Evolutionary conservation across 1,284 basidiomycete species (phyloP).

Genomic region (Polyporus tsugae): DNA sequence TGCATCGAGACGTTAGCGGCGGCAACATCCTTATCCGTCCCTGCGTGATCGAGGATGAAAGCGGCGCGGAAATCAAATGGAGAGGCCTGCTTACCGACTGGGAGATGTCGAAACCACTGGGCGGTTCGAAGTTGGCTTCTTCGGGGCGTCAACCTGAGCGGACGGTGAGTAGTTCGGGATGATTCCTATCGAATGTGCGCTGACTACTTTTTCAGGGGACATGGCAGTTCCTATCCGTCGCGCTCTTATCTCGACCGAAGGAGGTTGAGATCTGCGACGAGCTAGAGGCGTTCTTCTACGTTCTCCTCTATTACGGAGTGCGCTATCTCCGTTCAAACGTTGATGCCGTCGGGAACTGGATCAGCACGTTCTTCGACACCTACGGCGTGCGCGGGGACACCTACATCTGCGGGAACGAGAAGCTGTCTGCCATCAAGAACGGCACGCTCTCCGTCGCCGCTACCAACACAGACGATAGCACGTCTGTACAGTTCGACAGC

Average conservation of each 20-base stretch:
- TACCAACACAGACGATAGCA: background rate
- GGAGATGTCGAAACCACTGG: constrained; percentile 28
- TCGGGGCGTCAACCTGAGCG: constrained; percentile 13
- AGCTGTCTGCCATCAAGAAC: background rate
- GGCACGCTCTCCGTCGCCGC: background rate
- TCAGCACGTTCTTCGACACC: constrained; percentile 8
- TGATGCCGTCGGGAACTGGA: background rate
- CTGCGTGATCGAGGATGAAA: background rate
- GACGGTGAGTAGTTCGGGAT: background rate
- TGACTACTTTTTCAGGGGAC: constrained; percentile 7
- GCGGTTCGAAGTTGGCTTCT: no score
- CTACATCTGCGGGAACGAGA: background rate
- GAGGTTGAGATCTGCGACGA: constrained; percentile 10
- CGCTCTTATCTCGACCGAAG: background rate
- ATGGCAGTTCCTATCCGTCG: constrained; percentile 15
- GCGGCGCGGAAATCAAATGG: background rate
- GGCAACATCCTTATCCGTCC: constrained; percentile 25
- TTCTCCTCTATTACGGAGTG: constrained; percentile 9
- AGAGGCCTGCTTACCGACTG: constrained; percentile 22
- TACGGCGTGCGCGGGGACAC: background rate
- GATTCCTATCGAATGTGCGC: no score
- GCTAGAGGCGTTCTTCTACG: constrained; percentile 16
- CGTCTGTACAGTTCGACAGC: background rate
- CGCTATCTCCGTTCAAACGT: background rate
- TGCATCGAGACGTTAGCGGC: constrained; percentile 24